These are phyloP conservation scores for Vitellaria paradoxa DNA, from an alignment of 179 eudicot species.

Conservation along the genomic window DNA sequence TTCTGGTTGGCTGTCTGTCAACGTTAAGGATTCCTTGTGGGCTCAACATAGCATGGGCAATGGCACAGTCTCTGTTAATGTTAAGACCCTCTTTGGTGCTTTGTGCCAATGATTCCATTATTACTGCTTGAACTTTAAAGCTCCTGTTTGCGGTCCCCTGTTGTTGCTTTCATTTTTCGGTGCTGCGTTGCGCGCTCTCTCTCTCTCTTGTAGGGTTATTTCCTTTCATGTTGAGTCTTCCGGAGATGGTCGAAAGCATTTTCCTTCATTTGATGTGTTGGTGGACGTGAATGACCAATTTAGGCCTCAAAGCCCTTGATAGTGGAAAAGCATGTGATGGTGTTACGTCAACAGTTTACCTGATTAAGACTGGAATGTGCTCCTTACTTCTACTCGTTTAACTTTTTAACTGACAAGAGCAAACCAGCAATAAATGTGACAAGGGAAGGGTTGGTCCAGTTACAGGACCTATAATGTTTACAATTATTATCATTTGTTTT, in stretches of 20 bases:
- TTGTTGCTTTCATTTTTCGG: constrained; percentile 11
- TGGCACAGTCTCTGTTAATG: neutral
- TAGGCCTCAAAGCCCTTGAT: neutral
- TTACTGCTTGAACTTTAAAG: constrained; percentile 16
- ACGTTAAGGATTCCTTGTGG: constrained; percentile 35
- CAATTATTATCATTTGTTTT: no score
- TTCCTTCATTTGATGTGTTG: constrained; percentile 20
- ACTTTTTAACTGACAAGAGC: no score
- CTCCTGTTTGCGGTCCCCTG: constrained; percentile 24
- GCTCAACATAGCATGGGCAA: constrained; percentile 1
- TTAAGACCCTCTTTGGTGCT: constrained; percentile 1
- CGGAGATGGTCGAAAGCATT: neutral
- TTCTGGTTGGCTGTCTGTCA: constrained; percentile 41
- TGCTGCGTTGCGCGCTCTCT: no score
- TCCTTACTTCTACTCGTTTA: no score
- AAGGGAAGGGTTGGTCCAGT: no score
- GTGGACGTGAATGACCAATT: constrained; percentile 21
- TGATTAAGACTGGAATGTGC: no score
- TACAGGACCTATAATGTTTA: no score
- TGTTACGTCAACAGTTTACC: no score
- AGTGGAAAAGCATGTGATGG: no score
- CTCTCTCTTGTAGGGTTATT: neutral
- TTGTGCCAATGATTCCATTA: constrained; percentile 24
- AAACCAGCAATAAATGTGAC: no score
- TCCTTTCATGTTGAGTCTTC: neutral